These are phyloP conservation scores for Bruguiera sexangula DNA, from an alignment of 345 rosid species.

Conservation along the genomic window DNA sequence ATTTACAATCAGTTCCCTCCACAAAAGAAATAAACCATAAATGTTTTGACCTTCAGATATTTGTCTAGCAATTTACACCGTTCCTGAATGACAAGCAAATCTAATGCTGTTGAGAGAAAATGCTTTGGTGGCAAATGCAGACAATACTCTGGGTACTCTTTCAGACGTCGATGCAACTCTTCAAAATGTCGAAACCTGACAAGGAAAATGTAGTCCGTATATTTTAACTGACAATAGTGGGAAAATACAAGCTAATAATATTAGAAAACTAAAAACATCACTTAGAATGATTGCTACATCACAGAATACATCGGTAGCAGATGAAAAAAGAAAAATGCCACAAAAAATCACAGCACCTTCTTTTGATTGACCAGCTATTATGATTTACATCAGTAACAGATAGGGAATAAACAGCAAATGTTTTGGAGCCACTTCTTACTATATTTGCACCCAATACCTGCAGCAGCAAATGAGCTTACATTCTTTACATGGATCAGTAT, in stretches of 20 bases:
- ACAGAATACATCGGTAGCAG: conserved; percentile 1
- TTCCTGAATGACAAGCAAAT: conserved; percentile 74
- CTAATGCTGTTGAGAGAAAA: conserved; percentile 90
- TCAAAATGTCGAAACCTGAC: conserved; percentile 97
- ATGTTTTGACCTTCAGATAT: conserved; percentile 73
- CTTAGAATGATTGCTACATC: neutral
- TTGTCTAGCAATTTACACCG: conserved; percentile 81
- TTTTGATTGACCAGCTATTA: conserved; percentile 95
- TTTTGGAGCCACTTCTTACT: conserved; percentile 83
- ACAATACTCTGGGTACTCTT: conserved; percentile 80
- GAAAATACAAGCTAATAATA: no score
- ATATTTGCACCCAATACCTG: conserved; percentile 98
- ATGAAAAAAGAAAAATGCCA: conserved; percentile 23
- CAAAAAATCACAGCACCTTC: conserved; percentile 58
- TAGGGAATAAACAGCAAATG: conserved; percentile 90
- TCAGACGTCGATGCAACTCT: conserved; percentile 94
- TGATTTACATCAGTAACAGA: conserved; percentile 81
- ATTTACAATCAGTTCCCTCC: neutral
- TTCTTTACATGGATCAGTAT: conserved; percentile 11
- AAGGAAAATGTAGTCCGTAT: no score
- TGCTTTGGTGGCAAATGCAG: conserved; percentile 97
- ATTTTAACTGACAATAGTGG: no score
- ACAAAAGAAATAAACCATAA: conserved; percentile 10
- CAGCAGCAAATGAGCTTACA: conserved; percentile 32
- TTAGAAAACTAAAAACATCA: no score